These are phyloP conservation scores for Leccinum boreale DNA, from an alignment of 768 basidiomycete genomes.

Conservation along the genomic window DNA sequence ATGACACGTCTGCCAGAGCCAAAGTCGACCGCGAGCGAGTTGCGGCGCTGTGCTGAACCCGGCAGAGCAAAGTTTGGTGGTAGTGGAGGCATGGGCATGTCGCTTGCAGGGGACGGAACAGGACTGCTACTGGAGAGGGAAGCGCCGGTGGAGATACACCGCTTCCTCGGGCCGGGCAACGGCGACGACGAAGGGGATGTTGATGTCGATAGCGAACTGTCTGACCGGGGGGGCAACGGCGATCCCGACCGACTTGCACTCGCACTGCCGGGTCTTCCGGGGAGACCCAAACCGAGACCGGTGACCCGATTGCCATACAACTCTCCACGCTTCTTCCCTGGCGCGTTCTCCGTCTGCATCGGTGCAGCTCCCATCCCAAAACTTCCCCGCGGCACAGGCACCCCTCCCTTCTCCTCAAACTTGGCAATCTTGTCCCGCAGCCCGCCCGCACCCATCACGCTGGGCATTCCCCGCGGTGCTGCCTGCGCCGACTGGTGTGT, in stretches of 20 bases:
- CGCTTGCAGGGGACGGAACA: conserved; percentile 2
- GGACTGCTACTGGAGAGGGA: conserved; percentile 11
- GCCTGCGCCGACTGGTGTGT: conserved; percentile 34
- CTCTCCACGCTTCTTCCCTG: conserved; percentile 55
- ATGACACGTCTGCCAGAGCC: conserved; percentile 19
- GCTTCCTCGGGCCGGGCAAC: conserved; percentile 23
- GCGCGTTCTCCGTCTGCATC: conserved; percentile 44
- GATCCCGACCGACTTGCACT: conserved; percentile 13
- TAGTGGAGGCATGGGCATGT: conserved; percentile 23
- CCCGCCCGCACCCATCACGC: conserved; percentile 24
- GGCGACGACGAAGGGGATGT: neutral
- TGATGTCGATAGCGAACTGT: conserved; percentile 12
- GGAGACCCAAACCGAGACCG: conserved; percentile 16
- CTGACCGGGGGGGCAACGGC: conserved; percentile 7
- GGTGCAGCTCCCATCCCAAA: conserved; percentile 68
- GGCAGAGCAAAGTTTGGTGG: conserved; percentile 16
- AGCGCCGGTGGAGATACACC: conserved; percentile 28
- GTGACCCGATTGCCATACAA: conserved; percentile 72
- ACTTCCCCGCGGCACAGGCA: conserved; percentile 71
- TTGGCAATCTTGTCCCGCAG: conserved; percentile 72
- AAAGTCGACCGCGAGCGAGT: conserved; percentile 28
- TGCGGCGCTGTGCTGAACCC: conserved; percentile 18
- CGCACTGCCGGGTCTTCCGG: neutral
- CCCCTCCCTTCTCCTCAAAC: conserved; percentile 75
- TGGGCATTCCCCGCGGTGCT: conserved; percentile 27